A percentile compares a stretch with the other conserved stretches of the same genome.
Evolutionary conservation across 1,284 basidiomycete genomes (phyloP).

Genomic region (Salmacisia buchloeana): DNA sequence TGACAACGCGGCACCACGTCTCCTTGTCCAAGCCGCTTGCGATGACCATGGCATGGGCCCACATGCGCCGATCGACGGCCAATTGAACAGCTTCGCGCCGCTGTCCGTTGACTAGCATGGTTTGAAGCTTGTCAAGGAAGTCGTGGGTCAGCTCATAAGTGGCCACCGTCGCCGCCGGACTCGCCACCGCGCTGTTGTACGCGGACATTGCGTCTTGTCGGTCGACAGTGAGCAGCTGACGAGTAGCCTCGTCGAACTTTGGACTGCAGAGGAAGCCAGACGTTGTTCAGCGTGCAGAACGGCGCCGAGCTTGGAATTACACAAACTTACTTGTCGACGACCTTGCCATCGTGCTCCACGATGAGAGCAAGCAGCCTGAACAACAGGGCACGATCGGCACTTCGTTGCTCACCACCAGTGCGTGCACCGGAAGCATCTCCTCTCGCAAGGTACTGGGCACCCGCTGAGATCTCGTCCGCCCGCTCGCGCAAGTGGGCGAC

Average conservation of each 20-base stretch:
- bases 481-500: slow-evolving; percentile 41
- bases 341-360: slow-evolving; percentile 43
- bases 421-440: not conserved
- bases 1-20: slow-evolving; percentile 83
- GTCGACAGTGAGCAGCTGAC: slow-evolving; percentile 19
- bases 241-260: slow-evolving; percentile 26
- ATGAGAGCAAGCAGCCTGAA: slow-evolving; percentile 37
- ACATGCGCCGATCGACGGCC: slow-evolving; percentile 79
- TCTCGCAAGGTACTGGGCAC: slow-evolving; percentile 32
- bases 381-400: slow-evolving; percentile 42
- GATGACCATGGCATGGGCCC: slow-evolving; percentile 94
- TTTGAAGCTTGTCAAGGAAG: slow-evolving; percentile 42
- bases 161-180: slow-evolving; percentile 18
- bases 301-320: not conserved
- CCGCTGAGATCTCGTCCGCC: slow-evolving; percentile 33
- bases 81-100: slow-evolving; percentile 79
- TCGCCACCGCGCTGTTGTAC: not conserved
- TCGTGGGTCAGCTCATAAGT: slow-evolving; percentile 31
- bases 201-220: not conserved
- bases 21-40: slow-evolving; percentile 88
- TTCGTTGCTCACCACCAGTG: slow-evolving; percentile 18
- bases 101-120: slow-evolving; percentile 60
- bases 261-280: not conserved
- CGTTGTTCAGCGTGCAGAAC: not conserved
- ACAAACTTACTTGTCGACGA: slow-evolving; percentile 12